phyloP scores from a whole-genome alignment of 305 asterid species.

The Petunia hybrid region DNA sequence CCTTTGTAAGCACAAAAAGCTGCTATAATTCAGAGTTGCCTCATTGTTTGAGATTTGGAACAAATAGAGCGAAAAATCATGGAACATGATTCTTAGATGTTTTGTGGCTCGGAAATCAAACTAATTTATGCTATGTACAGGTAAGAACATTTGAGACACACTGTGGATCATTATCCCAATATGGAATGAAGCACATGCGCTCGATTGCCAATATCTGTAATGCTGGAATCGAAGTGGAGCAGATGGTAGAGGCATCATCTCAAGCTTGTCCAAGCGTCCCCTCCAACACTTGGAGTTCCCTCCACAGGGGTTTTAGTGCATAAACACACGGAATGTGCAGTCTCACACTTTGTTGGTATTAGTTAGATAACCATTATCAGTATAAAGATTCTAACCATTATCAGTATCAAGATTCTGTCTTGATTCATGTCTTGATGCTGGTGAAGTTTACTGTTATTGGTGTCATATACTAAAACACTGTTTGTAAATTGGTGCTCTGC shows the following conservation, averaged over 20 bases:
- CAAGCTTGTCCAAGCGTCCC: slow-evolving; percentile 74
- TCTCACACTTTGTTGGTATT: background rate
- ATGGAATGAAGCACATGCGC: slow-evolving; percentile 87
- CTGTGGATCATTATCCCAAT: slow-evolving; percentile 75
- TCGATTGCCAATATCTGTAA: slow-evolving; percentile 79
- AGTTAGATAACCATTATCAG: too few relatives aligned
- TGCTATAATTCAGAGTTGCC: background rate
- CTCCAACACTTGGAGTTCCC: slow-evolving; percentile 73
- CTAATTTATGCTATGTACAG: slow-evolving; percentile 33
- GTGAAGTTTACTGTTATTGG: too few relatives aligned
- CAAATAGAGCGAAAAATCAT: background rate
- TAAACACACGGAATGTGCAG: slow-evolving; percentile 27
- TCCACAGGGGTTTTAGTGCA: slow-evolving; percentile 70
- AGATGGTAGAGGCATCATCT: slow-evolving; percentile 71
- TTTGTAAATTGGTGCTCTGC: too few relatives aligned
- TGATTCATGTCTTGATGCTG: too few relatives aligned
- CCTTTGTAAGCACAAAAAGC: slow-evolving; percentile 54
- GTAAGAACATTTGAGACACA: slow-evolving; percentile 59
- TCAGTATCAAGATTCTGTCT: too few relatives aligned
- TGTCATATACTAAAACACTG: too few relatives aligned
- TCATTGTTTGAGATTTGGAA: background rate
- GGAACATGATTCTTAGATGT: background rate
- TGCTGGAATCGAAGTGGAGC: slow-evolving; percentile 60
- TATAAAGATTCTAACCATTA: too few relatives aligned
- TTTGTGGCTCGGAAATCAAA: slow-evolving; percentile 6